Evolutionary conservation across 2,329 filamentous ascomycete species (phyloP).

Genomic region (Coleophoma crateriformis): DNA sequence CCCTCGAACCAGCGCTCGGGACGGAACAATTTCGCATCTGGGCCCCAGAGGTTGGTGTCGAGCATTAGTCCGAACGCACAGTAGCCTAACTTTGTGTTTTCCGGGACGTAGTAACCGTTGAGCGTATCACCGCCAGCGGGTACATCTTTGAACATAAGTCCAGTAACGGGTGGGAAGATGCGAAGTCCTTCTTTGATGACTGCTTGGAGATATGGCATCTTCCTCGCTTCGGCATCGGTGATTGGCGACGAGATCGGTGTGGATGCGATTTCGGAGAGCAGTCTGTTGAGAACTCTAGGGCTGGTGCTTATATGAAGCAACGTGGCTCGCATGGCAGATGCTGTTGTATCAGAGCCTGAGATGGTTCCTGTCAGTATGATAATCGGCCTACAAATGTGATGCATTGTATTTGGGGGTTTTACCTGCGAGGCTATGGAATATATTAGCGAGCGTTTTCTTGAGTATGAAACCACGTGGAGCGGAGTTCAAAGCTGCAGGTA

Average conservation of each 20-base stretch:
- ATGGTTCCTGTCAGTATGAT: slow-evolving; percentile 7
- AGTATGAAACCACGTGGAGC: neutral
- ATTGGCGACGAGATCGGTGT: slow-evolving; percentile 13
- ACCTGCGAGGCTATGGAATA: neutral
- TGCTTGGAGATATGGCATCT: slow-evolving; percentile 40
- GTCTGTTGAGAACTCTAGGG: neutral
- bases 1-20: slow-evolving; percentile 36
- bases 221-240: slow-evolving; percentile 30
- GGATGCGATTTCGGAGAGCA: slow-evolving; percentile 1
- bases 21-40: slow-evolving; percentile 35
- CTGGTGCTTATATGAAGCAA: slow-evolving; percentile 4
- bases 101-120: slow-evolving; percentile 7
- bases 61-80: slow-evolving; percentile 29
- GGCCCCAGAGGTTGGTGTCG: slow-evolving; percentile 27
- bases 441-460: neutral
- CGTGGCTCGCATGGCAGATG: neutral
- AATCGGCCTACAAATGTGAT: too few relatives aligned
- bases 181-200: slow-evolving; percentile 42
- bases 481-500: neutral
- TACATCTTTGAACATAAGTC: slow-evolving; percentile 13
- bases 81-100: slow-evolving; percentile 4
- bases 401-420: neutral
- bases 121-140: slow-evolving; percentile 5
- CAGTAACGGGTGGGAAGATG: slow-evolving; percentile 35
- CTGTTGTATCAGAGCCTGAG: slow-evolving; percentile 32